Base-by-base conservation (phyloP, 306 rosid species). In the Cotoneaster glaucophyllus region DNA sequence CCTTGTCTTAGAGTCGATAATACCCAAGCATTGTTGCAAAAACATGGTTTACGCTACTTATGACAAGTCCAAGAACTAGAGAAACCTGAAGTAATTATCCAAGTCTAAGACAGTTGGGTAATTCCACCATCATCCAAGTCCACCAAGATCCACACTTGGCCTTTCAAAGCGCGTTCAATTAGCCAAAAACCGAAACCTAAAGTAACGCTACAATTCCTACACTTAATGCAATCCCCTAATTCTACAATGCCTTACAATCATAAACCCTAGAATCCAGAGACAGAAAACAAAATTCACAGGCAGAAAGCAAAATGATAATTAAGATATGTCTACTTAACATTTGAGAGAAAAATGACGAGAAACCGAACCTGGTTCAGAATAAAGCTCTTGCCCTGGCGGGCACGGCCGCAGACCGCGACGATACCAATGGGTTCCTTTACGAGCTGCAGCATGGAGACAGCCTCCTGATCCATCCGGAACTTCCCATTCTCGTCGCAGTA, bases 391-490 rank as follows among this genome's bases (percentile, higher is more conserved):
- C 98, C 98, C 82, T 92, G 97, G 64, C 98, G 97, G 78, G 97
- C 97, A 7, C 97, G 89, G 8, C 97, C 98, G 41, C 98, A 92
- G 78, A 94, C 95, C 56, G 98, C 89, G 70, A 94, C 97, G 7
- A 94, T 89, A 0, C 98, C 98, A 15, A 94, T 89, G 17, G 98
- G 98, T 25, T 84, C 98, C 84, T 94, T 94, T 3, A 94, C 97
- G 10, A 91, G 97, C 78, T 94, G 98, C 18, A 94, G 84, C 32
- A 89, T 71, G 11, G 98, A 97, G 19, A 94, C 96, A 28, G 98
- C 97, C 78, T 91, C 97, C 5, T 97, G 98, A 90, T 94, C 97
- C 95, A 91, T 94, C 59, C 84, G 87, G 74, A 94, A 91, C 96
- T 86, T 87, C 3, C 98, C 98, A 45, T 91, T 90, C 63, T 90